A percentile compares a stretch with the other conserved stretches of the same genome.
phyloP scores from a whole-genome alignment of 1,139 yeast species.

The Magnusiomyces starmeri region DNA sequence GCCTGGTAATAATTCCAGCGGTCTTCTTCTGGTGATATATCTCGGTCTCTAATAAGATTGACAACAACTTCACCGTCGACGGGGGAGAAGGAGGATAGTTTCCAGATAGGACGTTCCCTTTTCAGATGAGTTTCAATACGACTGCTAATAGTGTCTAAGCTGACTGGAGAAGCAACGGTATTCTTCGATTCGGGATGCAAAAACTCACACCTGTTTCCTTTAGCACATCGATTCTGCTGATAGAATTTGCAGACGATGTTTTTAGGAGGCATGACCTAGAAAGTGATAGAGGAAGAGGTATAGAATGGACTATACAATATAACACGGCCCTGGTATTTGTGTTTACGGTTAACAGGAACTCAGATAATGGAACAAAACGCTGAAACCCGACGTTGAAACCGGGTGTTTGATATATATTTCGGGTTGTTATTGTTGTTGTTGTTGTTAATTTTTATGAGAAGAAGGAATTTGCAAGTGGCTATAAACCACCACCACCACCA shows the following conservation, averaged over 20 bases:
- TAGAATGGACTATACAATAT: not conserved
- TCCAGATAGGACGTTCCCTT: conserved; percentile 4
- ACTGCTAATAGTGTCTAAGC: not conserved
- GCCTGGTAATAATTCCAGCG: conserved; percentile 45
- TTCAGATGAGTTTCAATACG: conserved; percentile 1
- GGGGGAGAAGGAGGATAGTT: conserved; percentile 11
- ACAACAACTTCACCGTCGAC: conserved; percentile 15
- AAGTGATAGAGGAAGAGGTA: not conserved
- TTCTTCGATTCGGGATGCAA: conserved; percentile 17
- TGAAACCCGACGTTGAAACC: not conserved
- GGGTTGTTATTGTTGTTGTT: not conserved
- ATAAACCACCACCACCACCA: not conserved
- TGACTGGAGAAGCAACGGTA: no score
- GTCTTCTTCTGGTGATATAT: conserved; percentile 51
- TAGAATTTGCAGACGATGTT: conserved; percentile 12
- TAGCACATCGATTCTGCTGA: conserved; percentile 16
- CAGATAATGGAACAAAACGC: not conserved
- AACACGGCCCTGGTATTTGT: not conserved
- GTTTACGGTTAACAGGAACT: no score
- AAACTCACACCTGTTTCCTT: conserved; percentile 22
- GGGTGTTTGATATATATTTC: not conserved
- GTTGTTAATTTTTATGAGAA: not conserved
- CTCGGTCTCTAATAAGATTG: conserved; percentile 46
- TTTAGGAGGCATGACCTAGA: conserved; percentile 6
- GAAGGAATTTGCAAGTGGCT: no score